phyloP scores from a whole-genome alignment of 306 rosid species.

The Corylus avellana region DNA sequence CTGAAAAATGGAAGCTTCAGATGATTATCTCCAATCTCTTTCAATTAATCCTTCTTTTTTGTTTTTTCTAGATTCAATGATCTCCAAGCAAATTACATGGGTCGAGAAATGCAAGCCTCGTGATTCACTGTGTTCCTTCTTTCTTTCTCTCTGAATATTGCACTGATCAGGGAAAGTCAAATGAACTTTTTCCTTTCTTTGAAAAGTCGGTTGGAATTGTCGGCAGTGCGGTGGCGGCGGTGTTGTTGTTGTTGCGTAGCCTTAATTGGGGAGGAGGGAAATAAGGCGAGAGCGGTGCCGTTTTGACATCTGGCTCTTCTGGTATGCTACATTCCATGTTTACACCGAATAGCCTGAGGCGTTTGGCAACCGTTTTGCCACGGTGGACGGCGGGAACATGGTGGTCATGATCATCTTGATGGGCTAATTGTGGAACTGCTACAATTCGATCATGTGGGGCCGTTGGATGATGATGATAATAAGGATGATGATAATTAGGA shows the following conservation, averaged over 20 bases:
- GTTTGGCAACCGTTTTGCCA: conserved; percentile 19
- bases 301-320: conserved; percentile 36
- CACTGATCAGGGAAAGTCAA: conserved; percentile 57
- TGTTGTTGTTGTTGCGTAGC: conserved; percentile 21
- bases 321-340: conserved; percentile 68
- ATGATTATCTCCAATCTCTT: too few relatives aligned
- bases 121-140: conserved; percentile 21
- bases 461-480: conserved; percentile 25
- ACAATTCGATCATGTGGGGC: conserved; percentile 22
- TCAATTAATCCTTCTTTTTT: too few relatives aligned
- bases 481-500: not conserved
- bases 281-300: conserved; percentile 21
- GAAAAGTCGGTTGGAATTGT: conserved; percentile 44
- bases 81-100: not conserved
- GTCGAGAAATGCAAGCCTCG: not conserved
- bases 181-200: conserved; percentile 54
- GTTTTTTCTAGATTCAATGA: not conserved
- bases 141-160: conserved; percentile 28
- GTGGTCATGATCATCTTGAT: not conserved
- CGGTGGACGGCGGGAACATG: conserved; percentile 37
- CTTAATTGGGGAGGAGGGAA: conserved; percentile 40
- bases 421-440: conserved; percentile 27
- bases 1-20: too few relatives aligned
- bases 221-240: conserved; percentile 36
- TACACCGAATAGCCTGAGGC: conserved; percentile 78